Evolutionary conservation across 371 early-diverging fungal genomes (phyloP), one percentile per base, ranked within the genome.

Genomic region (Circinella minor): DNA sequence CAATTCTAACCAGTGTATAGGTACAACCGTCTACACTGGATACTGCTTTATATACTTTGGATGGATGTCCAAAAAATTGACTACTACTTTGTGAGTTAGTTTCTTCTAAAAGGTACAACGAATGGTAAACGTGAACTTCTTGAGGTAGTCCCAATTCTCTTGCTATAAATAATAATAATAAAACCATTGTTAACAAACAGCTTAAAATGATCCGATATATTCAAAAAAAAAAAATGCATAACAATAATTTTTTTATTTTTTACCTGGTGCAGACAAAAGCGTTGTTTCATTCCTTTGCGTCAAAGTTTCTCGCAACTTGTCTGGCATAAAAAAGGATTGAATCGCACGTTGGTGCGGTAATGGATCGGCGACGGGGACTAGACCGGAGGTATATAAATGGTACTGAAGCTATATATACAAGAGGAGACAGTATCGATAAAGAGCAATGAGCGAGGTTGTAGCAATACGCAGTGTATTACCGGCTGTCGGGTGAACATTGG

Each of bases 271-370:
- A 11, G 88, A 80, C 66, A 86, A 80, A n/a, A 87, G 74, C 11
- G 82, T 76, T 54, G 91, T 90, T 74, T 94, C 94, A 49, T 87
- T 92, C 65, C 92, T 84, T 61, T 86, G 83, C 17, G 88, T 84
- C 55, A 97, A 79, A 27, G 91, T 89, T 71, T 95, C 95, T 18
- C 93, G 86, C 46, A 96, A 81, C 15, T 82, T 78, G 61, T 96
- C 96, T 20, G 94, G 85, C 67, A 97, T 90, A 62, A 91, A 94
- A 75, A 95, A 96, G 51, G 90, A 78, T 61, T 93, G 92, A 15
- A 90, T 88, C 1, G 93, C 75, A 69, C 90, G 86, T 79, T 95
- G 93, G 67, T 94, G 90, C 6, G 92, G 89, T 17, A 81, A 81
- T 4, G 93, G 73, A 70, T 89, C 91, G 10, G 91, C 82, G 7